Conservation (phyloP, 2,329 filamentous ascomycete species). For the Pochonia chlamydosporia region DNA sequence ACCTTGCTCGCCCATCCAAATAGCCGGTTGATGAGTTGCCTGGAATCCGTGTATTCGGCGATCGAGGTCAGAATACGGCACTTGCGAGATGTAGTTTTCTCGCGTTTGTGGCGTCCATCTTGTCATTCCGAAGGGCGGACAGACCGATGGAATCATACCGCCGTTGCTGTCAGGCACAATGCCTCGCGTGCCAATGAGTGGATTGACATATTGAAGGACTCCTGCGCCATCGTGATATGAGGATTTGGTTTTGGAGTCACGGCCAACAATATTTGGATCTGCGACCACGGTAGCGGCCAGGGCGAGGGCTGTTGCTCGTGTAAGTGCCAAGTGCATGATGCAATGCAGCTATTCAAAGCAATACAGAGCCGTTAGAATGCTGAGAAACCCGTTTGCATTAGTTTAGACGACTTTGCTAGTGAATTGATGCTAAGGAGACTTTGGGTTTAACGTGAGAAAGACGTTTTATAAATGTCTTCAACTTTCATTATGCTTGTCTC, state of each 20-base stretch:
- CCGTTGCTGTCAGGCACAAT: conserved; percentile 25
- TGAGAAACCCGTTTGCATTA: too few species aligned
- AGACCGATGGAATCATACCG: conserved; percentile 31
- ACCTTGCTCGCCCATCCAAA: conserved; percentile 47
- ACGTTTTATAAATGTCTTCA: not conserved
- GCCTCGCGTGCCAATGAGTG: conserved; percentile 27
- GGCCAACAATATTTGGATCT: not conserved
- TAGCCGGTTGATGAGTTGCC: conserved; percentile 44
- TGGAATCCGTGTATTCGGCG: conserved; percentile 40
- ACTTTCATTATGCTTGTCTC: not conserved
- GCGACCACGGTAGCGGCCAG: not conserved
- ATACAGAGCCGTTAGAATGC: too few species aligned
- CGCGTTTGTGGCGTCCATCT: conserved; percentile 44
- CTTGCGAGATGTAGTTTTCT: conserved; percentile 43
- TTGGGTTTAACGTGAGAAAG: too few species aligned
- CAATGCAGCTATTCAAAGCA: too few species aligned
- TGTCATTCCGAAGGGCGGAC: conserved; percentile 41
- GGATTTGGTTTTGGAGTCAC: not conserved
- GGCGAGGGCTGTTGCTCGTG: not conserved
- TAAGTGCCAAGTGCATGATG: not conserved
- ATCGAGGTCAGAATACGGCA: conserved; percentile 39
- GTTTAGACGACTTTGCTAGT: too few species aligned
- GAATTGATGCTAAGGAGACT: too few species aligned
- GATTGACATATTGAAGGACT: conserved; percentile 26
- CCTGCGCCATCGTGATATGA: conserved; percentile 23